Evolutionary conservation across 1,284 basidiomycete genomes (phyloP).

Genomic region (Tetrapyrgos nigripes): DNA sequence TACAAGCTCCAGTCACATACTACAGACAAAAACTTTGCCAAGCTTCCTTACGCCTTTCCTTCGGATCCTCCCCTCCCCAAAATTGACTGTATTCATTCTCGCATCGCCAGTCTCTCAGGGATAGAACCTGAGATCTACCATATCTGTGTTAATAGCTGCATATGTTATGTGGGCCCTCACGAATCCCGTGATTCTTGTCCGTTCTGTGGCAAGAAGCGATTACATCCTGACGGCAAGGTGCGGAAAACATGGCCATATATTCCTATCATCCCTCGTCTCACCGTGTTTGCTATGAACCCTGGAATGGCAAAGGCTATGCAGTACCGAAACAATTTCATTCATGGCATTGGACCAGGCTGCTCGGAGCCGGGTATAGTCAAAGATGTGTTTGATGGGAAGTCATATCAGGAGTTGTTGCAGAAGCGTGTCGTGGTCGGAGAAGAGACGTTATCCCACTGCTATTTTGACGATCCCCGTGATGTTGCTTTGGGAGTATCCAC

Average conservation of each 20-base stretch:
- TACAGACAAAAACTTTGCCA: slow-evolving; percentile 25
- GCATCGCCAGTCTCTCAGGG: slow-evolving; percentile 10
- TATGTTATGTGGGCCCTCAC: slow-evolving; percentile 19
- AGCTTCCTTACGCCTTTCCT: slow-evolving; percentile 23
- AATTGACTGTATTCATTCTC: slow-evolving; percentile 15
- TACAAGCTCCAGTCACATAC: slow-evolving; percentile 27
- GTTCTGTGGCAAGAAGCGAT: slow-evolving; percentile 23
- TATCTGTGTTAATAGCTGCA: slow-evolving; percentile 9
- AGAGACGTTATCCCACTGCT: slow-evolving; percentile 21
- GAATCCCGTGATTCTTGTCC: slow-evolving; percentile 13
- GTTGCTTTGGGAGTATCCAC: slow-evolving; percentile 41
- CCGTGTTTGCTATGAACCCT: slow-evolving; percentile 16
- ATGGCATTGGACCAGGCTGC: too few species aligned
- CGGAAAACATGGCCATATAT: slow-evolving; percentile 24
- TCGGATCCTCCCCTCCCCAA: slow-evolving; percentile 16
- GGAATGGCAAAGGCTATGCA: slow-evolving; percentile 13
- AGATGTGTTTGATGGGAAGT: slow-evolving; percentile 40
- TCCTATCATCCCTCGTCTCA: slow-evolving; percentile 29
- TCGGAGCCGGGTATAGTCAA: slow-evolving; percentile 17
- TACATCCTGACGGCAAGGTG: slow-evolving; percentile 18
- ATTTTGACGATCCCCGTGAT: slow-evolving; percentile 35
- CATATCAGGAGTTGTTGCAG: slow-evolving; percentile 28
- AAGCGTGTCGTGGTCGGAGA: slow-evolving; percentile 24
- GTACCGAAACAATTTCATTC: too few species aligned
- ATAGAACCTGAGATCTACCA: slow-evolving; percentile 2